Base-by-base conservation (phyloP, 495 filamentous ascomycete species). In the Talaromyces adpressus region DNA sequence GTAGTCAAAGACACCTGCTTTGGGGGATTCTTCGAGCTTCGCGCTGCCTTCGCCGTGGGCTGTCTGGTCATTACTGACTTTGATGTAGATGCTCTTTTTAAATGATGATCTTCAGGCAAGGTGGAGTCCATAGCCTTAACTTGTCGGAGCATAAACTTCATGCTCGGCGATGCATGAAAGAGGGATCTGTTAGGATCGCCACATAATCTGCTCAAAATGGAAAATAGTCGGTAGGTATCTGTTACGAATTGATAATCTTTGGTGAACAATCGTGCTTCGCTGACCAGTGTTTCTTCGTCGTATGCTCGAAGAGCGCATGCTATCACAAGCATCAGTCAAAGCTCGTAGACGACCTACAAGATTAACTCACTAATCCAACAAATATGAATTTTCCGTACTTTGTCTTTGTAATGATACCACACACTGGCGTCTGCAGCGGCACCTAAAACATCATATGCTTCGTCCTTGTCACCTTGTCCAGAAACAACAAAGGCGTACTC, bases 121-220 rank as follows among this genome's bases (percentile, higher is more conserved):
- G 78, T 78, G 64, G 78, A 86, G 69, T 98, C 94, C 84, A 96
- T 91, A 14, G 87, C 87, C 72, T 96, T 96, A 75, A 97, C 88
- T 73, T 93, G 91, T 22, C 93, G 84, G 9, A 96, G 81, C 70
- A 98, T 85, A 71, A 88, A 95, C 69, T 97, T 97, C 75, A 95
- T 92, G 30, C 88, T 81, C 11, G 84, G 78, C 5, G 81, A 82
- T 22, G 81, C 80, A 66, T 85, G 81, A 69, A 84, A 87, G 54
- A 81, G 73, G 6, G 75, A 75, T 62, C 75, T 72, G 27, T 71
- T 73, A 49, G 77, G 74, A 47, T 81, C 72, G 16, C 79, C 75
- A 59, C 82, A 88, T 4, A 93, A 75, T 22, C 87, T 83, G 63
- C 86, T 88, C 25, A 91, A 74, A 64, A 87, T 84, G 23, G 84